Conservation (phyloP, 768 basidiomycete genomes). For the Auricularia cornea region DNA sequence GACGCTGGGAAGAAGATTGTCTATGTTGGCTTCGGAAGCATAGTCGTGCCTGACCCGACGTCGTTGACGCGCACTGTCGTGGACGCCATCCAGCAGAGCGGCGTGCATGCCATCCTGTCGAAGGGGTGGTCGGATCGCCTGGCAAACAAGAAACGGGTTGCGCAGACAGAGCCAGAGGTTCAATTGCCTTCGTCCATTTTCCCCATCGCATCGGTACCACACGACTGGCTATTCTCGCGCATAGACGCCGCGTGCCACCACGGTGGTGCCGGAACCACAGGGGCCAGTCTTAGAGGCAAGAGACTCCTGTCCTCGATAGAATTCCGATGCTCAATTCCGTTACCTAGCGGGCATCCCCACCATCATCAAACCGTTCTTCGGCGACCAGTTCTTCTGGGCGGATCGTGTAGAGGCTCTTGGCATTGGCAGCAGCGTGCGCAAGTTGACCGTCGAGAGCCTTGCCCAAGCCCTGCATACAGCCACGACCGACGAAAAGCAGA, state of each 20-base stretch:
- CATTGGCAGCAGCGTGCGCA: conserved; percentile 80
- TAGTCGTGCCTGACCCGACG: conserved; percentile 91
- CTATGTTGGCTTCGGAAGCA: conserved; percentile 96
- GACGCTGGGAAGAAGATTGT: conserved; percentile 77
- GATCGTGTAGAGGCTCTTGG: conserved; percentile 96
- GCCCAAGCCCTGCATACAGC: conserved; percentile 72
- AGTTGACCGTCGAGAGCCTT: conserved; percentile 71
- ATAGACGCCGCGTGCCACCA: conserved; percentile 99
- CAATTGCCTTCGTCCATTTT: conserved; percentile 74
- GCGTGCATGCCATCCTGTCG: conserved; percentile 86
- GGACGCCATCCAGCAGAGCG: conserved; percentile 79
- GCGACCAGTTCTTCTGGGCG: conserved; percentile 97
- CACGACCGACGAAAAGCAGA: conserved; percentile 83
- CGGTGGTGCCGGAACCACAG: conserved; percentile 94
- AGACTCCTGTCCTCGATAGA: conserved; percentile 3
- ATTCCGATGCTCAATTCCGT: neutral
- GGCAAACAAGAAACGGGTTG: conserved; percentile 48
- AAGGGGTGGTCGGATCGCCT: conserved; percentile 98
- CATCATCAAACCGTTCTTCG: conserved; percentile 95
- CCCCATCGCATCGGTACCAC: conserved; percentile 77
- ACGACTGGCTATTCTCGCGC: conserved; percentile 90
- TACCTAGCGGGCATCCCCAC: conserved; percentile 81
- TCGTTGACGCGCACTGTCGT: conserved; percentile 87
- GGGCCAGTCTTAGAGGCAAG: conserved; percentile 84
- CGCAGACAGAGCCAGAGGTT: conserved; percentile 55